Evolutionary conservation across 345 rosid species (phyloP).

Genomic region (Erysimum cheiranthoides): DNA sequence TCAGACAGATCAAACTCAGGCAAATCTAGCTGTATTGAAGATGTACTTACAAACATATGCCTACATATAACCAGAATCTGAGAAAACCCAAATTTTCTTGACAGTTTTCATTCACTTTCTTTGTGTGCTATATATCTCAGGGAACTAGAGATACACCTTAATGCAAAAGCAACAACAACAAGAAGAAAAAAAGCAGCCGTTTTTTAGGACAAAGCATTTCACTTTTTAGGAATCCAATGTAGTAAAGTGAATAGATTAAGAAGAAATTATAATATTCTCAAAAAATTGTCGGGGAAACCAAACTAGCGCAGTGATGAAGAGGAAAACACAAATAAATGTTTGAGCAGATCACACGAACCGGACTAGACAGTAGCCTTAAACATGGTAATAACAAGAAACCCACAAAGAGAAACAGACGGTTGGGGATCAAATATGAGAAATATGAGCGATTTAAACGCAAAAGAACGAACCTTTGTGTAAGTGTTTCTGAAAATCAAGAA

Average conservation of each 20-base stretch:
- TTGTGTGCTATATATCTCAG: background rate
- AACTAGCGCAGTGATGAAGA: constrained; percentile 26
- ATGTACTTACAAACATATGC: background rate
- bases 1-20: constrained; percentile 9
- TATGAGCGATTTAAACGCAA: background rate
- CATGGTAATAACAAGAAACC: constrained; percentile 3
- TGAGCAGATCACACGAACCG: constrained; percentile 18
- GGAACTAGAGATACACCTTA: background rate
- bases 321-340: background rate
- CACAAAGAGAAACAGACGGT: constrained; percentile 3
- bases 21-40: background rate
- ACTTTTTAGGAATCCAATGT: constrained; percentile 46
- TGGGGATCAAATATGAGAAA: constrained; percentile 16
- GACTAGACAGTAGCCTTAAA: background rate
- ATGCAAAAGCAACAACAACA: background rate
- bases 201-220: background rate
- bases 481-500: constrained; percentile 31
- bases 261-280: background rate
- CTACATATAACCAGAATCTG: background rate
- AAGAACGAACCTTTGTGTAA: constrained; percentile 34
- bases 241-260: background rate
- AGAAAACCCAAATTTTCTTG: background rate
- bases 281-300: constrained; percentile 5
- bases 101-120: background rate
- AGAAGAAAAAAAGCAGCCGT: background rate